Evolutionary conservation across 805 yeast genomes (phyloP), one percentile per base, ranked within the genome.

Genomic region (Wickerhamomyces canadensis): DNA sequence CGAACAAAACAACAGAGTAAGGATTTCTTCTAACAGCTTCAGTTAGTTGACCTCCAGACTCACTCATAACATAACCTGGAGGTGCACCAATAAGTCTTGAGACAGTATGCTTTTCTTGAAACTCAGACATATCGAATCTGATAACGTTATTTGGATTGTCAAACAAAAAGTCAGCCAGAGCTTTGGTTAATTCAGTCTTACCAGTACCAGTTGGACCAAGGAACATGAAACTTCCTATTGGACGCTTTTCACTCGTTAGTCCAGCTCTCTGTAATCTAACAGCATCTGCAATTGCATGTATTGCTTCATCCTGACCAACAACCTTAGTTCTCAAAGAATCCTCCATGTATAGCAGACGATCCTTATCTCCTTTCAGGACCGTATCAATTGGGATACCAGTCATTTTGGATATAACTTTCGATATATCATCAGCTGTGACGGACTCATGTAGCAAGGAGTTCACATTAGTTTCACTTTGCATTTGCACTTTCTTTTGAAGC

Each of bases 351-450:
- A 56, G 82, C 84, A 58, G 93, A 88, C 57, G 93, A 77, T 67
- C 69, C 60, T 93, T 93, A 64, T 93, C 98, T 23, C 96, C 93
- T 64, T 89, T 96, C 6, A 95, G 84, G 54, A 91, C 72, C 65
- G 93, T 93, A 44, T 83, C 77, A 18, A 91, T 97, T 12, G 98
- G 98, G 43, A 93, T 91, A 60, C 98, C 98, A 3, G 98, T 91
- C 53, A 94, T 71, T 59, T 95, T 76, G 3, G 97, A 97, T 17
- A 96, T 96, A 21, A 96, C 89, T 64, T 89, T 96, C n/a, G 96
- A 85, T 52, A 89, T 89, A 39, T 85, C 86, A 41, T 88, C 96
- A 21, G 88, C 67, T 37, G 91, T 93, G 38, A 93, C 98, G 34
- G 87, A 91, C 56, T 91, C 94, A 54, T 78, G 85, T 40, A 88